Percentiles rank a stretch among this genome's conserved stretches.
phyloP scores from a whole-genome alignment of 805 yeast genomes.

The Metschnikowia hibisci region DNA sequence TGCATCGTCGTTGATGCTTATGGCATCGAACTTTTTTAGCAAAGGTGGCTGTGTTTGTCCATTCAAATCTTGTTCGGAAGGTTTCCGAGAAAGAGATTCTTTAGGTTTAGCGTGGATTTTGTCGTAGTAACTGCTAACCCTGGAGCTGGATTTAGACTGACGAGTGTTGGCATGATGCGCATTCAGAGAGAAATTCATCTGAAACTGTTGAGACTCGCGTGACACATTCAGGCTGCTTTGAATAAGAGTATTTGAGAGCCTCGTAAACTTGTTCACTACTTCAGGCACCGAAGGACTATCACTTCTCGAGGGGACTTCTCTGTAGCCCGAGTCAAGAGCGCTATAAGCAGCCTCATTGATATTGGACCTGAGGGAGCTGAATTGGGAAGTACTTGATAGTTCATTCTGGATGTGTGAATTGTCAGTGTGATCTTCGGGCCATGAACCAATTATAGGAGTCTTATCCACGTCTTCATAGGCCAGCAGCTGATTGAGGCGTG shows the following conservation, averaged over 20 bases:
- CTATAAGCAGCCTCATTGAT: neutral
- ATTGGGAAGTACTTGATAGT: neutral
- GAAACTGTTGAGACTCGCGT: slow-evolving; percentile 38
- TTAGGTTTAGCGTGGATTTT: slow-evolving; percentile 24
- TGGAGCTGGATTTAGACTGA: slow-evolving; percentile 5
- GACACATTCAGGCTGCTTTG: slow-evolving; percentile 27
- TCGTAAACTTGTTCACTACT: slow-evolving; percentile 32
- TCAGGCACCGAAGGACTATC: slow-evolving; percentile 20
- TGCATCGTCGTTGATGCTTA: neutral
- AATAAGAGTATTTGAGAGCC: slow-evolving; percentile 36
- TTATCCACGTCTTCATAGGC: slow-evolving; percentile 21
- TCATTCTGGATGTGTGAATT: neutral
- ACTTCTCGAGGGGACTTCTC: slow-evolving; percentile 3
- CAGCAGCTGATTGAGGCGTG: slow-evolving; percentile 20
- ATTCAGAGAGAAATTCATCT: slow-evolving; percentile 37
- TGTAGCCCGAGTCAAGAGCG: slow-evolving; percentile 8
- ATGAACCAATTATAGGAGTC: slow-evolving; percentile 25
- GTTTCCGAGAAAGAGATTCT: neutral
- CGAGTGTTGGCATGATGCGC: slow-evolving; percentile 26
- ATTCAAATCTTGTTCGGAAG: neutral
- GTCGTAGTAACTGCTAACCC: slow-evolving; percentile 31
- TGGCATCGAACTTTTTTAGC: neutral
- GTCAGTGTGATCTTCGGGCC: slow-evolving; percentile 7
- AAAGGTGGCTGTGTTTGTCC: neutral
- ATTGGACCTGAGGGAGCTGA: neutral